These are phyloP conservation scores for Macrocystidia cucumis DNA, from an alignment of 1,284 basidiomycete species.

Conservation along the genomic window DNA sequence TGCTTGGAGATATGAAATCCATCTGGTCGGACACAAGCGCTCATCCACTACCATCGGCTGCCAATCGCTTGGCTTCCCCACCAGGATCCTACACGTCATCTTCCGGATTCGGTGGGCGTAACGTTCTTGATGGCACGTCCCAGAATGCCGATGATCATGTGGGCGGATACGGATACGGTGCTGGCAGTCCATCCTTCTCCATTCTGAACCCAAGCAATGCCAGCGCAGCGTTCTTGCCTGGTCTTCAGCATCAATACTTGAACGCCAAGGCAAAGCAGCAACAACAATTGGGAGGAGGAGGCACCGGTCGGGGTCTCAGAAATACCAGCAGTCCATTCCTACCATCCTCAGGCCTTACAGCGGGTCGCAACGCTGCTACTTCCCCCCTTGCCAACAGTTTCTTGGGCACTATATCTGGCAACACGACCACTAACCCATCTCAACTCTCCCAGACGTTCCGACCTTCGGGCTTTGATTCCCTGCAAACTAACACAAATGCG, in stretches of 20 bases:
- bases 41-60: slow-evolving; percentile 11
- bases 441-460: neutral
- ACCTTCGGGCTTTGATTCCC: slow-evolving; percentile 32
- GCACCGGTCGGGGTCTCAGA: slow-evolving; percentile 19
- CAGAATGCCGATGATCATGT: slow-evolving; percentile 18
- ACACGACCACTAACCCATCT: neutral
- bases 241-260: slow-evolving; percentile 53
- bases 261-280: slow-evolving; percentile 38
- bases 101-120: slow-evolving; percentile 1
- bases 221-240: slow-evolving; percentile 70
- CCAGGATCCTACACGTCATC: too few species aligned
- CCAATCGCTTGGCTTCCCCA: too few species aligned
- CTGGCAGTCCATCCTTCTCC: slow-evolving; percentile 8
- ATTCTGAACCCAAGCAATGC: slow-evolving; percentile 60
- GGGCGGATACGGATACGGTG: slow-evolving; percentile 8
- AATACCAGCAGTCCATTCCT: slow-evolving; percentile 21
- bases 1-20: slow-evolving; percentile 65
- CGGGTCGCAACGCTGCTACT: neutral
- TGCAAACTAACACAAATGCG: slow-evolving; percentile 15
- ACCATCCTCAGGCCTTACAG: slow-evolving; percentile 7
- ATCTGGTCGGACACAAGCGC: slow-evolving; percentile 50
- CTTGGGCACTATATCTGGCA: neutral
- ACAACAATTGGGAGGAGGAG: slow-evolving; percentile 18
- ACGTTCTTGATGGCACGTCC: slow-evolving; percentile 3
- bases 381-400: neutral